phyloP scores from a whole-genome alignment of 352 stramenopile species.

The Pelagophyceae sp. region DNA sequence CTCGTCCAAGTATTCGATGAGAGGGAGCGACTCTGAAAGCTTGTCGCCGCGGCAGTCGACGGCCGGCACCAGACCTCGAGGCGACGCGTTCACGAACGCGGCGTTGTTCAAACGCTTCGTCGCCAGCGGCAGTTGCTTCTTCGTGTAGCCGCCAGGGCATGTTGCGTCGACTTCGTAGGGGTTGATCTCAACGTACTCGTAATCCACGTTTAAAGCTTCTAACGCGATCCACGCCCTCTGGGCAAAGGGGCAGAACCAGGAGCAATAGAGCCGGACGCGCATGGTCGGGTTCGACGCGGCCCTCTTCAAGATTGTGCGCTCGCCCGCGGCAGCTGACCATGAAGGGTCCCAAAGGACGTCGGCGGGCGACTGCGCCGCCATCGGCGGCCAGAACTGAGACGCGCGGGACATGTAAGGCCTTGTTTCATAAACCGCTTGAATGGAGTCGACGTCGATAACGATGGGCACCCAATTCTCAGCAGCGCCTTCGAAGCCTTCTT shows the following conservation, averaged over 20 bases:
- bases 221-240: conserved; percentile 32
- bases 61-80: not conserved
- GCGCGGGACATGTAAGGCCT: too few species aligned
- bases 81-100: not conserved
- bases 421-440: too few species aligned
- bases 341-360: not conserved
- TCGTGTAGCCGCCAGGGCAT: not conserved
- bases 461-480: too few species aligned
- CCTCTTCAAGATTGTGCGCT: not conserved
- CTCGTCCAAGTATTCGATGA: not conserved
- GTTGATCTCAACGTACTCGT: conserved; percentile 1
- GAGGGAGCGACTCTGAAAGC: not conserved
- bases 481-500: too few species aligned
- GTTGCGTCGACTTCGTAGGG: not conserved
- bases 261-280: not conserved
- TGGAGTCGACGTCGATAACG: too few species aligned
- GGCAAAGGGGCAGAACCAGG: conserved; percentile 32
- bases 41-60: not conserved
- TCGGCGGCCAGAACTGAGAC: too few species aligned
- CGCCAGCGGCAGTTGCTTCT: not conserved
- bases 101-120: not conserved
- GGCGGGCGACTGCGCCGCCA: not conserved
- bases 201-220: conserved; percentile 25
- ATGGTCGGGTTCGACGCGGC: not conserved
- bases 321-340: not conserved